phyloP scores from a whole-genome alignment of 2,329 filamentous ascomycete species.

The Penicillium sp. region DNA sequence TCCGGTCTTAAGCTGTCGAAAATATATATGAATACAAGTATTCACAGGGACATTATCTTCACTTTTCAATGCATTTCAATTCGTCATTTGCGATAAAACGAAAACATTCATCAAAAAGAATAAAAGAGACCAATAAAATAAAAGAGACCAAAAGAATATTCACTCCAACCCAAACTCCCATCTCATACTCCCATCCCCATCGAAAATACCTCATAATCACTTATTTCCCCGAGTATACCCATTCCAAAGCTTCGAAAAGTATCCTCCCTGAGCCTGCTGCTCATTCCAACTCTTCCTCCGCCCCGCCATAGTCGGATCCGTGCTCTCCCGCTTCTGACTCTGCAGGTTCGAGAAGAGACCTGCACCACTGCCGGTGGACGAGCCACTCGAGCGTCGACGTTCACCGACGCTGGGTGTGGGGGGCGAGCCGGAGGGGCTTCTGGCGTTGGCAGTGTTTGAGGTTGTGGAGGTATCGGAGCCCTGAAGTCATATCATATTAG shows the following conservation, averaged over 20 bases:
- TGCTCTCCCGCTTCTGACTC: constrained; percentile 45
- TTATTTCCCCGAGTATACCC: constrained; percentile 35
- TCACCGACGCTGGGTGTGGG: constrained; percentile 20
- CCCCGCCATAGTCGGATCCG: constrained; percentile 35
- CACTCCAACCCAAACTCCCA: neutral
- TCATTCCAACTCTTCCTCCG: constrained; percentile 47
- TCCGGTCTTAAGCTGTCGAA: no score
- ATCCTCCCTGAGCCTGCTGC: constrained; percentile 39
- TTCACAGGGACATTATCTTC: no score
- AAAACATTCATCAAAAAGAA: no score
- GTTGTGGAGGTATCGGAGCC: constrained; percentile 29
- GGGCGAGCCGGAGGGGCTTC: neutral
- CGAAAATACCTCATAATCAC: neutral
- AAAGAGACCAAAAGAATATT: neutral
- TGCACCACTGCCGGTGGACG: constrained; percentile 11
- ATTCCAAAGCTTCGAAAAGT: constrained; percentile 44
- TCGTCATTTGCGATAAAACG: no score
- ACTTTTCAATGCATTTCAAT: no score
- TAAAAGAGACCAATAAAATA: no score
- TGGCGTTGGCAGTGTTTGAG: constrained; percentile 15
- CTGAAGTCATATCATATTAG: constrained; percentile 1
- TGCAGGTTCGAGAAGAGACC: constrained; percentile 37
- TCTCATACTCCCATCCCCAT: neutral
- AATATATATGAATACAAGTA: no score
- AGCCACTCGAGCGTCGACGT: constrained; percentile 29